phyloP scores from a whole-genome alignment of 2,329 filamentous ascomycete species.

The Paraphoma sp. region DNA sequence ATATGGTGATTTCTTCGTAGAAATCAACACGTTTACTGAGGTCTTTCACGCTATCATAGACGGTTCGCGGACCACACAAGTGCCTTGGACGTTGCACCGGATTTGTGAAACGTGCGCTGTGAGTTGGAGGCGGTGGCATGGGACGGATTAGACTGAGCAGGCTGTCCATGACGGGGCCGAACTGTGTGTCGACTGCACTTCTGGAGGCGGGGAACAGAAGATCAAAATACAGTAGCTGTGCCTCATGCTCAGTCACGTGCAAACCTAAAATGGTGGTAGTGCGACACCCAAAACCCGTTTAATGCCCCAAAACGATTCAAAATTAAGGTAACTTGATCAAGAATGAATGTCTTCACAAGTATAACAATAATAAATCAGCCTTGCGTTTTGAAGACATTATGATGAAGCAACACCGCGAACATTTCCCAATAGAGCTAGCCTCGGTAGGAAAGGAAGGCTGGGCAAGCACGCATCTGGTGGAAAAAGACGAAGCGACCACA shows the following conservation, averaged over 20 bases:
- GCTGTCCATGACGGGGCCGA: not conserved
- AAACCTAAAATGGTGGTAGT: not conserved
- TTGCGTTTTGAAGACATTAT: too few relatives aligned
- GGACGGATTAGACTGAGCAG: not conserved
- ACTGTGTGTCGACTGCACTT: not conserved
- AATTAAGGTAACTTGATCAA: too few relatives aligned
- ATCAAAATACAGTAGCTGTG: not conserved
- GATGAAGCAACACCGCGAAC: too few relatives aligned
- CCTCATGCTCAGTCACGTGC: not conserved
- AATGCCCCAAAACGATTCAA: too few relatives aligned
- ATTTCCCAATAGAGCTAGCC: too few relatives aligned
- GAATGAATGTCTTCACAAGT: too few relatives aligned
- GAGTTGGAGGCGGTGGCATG: not conserved
- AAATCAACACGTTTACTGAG: conserved; percentile 13
- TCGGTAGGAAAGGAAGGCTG: too few relatives aligned
- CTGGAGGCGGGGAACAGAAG: not conserved
- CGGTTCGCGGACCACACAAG: conserved; percentile 1
- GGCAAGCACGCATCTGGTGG: too few relatives aligned
- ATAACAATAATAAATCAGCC: too few relatives aligned
- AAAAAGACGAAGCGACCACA: not conserved
- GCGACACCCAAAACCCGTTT: too few relatives aligned
- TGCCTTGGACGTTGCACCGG: conserved; percentile 1
- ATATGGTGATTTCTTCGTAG: conserved; percentile 8
- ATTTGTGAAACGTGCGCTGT: conserved; percentile 2
- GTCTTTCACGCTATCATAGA: conserved; percentile 11